Percentiles rank a stretch among this genome's conserved stretches.
Evolutionary conservation across 2,329 filamentous ascomycete genomes (phyloP).

Genomic region (Triangularia setosa): DNA sequence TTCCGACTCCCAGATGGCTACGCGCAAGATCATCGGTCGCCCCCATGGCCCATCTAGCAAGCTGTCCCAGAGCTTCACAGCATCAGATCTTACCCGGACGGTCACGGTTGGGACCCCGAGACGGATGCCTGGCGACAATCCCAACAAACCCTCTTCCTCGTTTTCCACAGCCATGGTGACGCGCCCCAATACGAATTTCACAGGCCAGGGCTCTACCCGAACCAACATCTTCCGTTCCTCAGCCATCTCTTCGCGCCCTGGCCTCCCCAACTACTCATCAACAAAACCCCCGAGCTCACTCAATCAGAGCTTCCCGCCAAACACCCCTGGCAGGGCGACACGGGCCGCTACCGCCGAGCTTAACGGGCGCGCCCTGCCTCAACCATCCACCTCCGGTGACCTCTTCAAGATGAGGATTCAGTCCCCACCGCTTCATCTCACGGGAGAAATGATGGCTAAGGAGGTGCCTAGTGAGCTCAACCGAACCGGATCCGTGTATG

Average conservation of each 20-base stretch:
- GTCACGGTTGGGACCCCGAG: constrained; percentile 15
- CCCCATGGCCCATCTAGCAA: constrained; percentile 33
- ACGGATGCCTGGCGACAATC: constrained; percentile 30
- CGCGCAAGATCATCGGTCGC: constrained; percentile 34
- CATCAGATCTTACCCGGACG: constrained; percentile 22
- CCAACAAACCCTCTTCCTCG: constrained; percentile 24
- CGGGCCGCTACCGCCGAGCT: constrained; percentile 43
- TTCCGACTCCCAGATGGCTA: constrained; percentile 31
- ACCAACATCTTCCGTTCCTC: constrained; percentile 35
- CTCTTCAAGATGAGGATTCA: constrained; percentile 57
- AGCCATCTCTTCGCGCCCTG: constrained; percentile 27
- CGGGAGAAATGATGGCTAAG: constrained; percentile 51
- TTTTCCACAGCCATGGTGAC: constrained; percentile 18
- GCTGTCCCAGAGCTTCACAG: constrained; percentile 26
- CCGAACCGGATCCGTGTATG: constrained; percentile 53
- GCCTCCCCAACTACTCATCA: constrained; percentile 40
- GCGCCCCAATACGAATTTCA: constrained; percentile 27
- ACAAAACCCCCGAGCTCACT: constrained; percentile 42
- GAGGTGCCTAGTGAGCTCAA: constrained; percentile 52
- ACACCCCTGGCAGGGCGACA: constrained; percentile 42
- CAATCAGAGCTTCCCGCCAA: constrained; percentile 46
- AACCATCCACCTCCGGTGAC: constrained; percentile 46
- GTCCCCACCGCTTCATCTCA: constrained; percentile 53
- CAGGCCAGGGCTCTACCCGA: constrained; percentile 30
- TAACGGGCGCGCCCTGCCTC: constrained; percentile 46